These are phyloP conservation scores for Fagopyrum esculentum DNA, from an alignment of 148 eudicot genomes.

Conservation along the genomic window DNA sequence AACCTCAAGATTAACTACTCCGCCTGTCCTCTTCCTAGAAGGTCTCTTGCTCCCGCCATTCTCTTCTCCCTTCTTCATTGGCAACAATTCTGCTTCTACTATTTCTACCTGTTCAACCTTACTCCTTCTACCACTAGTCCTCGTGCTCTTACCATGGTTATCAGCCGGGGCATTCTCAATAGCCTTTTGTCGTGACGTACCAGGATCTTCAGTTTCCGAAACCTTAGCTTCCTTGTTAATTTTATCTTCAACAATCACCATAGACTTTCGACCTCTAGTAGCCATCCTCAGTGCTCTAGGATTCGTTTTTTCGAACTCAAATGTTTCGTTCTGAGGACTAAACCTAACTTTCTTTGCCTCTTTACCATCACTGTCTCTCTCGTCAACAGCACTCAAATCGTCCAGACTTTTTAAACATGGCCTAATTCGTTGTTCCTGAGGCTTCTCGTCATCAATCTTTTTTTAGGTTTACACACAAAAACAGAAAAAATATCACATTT, in stretches of 20 bases:
- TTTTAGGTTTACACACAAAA: not conserved
- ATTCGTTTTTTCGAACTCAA: conserved; percentile 37
- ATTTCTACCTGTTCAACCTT: conserved; percentile 16
- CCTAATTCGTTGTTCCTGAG: conserved; percentile 17
- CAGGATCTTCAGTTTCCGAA: not conserved
- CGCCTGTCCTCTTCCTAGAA: not conserved
- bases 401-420: conserved; percentile 32
- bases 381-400: conserved; percentile 20
- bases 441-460: conserved; percentile 16
- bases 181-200: not conserved
- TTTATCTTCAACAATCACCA: conserved; percentile 4
- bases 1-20: not conserved
- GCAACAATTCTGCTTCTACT: conserved; percentile 9
- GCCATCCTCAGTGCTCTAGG: conserved; percentile 27
- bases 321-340: conserved; percentile 50
- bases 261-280: conserved; percentile 30
- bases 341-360: conserved; percentile 58
- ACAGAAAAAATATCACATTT: not conserved
- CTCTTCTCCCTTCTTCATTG: conserved; percentile 19
- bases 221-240: not conserved
- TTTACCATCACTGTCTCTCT: conserved; percentile 21
- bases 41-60: conserved; percentile 6
- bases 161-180: not conserved
- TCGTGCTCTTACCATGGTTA: conserved; percentile 7
- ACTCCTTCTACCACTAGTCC: conserved; percentile 10